Conservation (phyloP, 192 early-diverging fungal species). For the Linnemannia zychae region DNA sequence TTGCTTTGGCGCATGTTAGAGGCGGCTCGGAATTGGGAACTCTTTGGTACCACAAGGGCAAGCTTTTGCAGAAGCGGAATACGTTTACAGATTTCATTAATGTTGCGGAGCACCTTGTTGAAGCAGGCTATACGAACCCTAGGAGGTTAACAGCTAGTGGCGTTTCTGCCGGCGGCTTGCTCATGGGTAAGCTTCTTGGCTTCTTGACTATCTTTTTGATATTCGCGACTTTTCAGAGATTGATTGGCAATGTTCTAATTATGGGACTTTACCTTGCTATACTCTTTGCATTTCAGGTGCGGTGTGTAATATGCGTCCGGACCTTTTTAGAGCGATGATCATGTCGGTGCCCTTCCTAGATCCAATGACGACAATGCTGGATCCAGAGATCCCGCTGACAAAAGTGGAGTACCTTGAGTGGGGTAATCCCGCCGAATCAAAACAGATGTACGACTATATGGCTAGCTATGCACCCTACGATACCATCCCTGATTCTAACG, state of each 20-base stretch:
- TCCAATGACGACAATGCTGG: constrained; percentile 88
- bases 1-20: constrained; percentile 84
- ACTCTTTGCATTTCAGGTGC: constrained; percentile 15
- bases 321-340: constrained; percentile 81
- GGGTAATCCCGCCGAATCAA: constrained; percentile 75
- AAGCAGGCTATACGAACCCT: constrained; percentile 67
- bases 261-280: neutral
- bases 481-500: constrained; percentile 58
- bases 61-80: constrained; percentile 77
- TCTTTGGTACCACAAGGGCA: constrained; percentile 84
- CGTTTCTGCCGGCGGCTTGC: constrained; percentile 82
- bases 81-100: constrained; percentile 80
- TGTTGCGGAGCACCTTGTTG: constrained; percentile 74
- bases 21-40: constrained; percentile 85
- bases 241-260: neutral
- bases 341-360: constrained; percentile 89
- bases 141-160: constrained; percentile 75
- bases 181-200: constrained; percentile 65
- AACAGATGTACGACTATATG: constrained; percentile 68
- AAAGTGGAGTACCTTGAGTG: constrained; percentile 82
- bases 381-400: constrained; percentile 78
- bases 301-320: constrained; percentile 65
- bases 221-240: neutral
- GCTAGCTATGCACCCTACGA: constrained; percentile 79
- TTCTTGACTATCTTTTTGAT: neutral